A percentile compares a stretch with the other conserved stretches of the same genome.
These are phyloP conservation scores for Xenosphaeropsis pyriputrescens DNA, from an alignment of 2,329 filamentous ascomycete genomes.

Conservation along the genomic window DNA sequence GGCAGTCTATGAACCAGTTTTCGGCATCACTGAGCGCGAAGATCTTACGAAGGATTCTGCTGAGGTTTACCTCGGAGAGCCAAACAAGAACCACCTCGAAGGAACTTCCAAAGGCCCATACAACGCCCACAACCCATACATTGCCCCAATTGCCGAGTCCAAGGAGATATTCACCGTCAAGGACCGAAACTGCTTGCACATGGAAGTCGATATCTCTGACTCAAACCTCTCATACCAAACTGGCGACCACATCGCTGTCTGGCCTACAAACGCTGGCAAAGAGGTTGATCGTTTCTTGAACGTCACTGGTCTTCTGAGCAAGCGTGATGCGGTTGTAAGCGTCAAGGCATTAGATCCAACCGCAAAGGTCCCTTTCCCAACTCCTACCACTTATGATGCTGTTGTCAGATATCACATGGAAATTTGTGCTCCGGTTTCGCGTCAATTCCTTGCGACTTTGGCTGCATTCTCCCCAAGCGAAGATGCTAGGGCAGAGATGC, in stretches of 20 bases:
- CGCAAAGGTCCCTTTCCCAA: conserved; percentile 94
- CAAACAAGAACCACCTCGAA: conserved; percentile 90
- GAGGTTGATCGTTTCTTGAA: conserved; percentile 85
- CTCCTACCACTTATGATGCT: conserved; percentile 90
- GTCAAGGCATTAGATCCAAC: conserved; percentile 90
- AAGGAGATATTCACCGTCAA: conserved; percentile 78
- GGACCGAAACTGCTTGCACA: conserved; percentile 87
- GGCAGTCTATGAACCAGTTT: conserved; percentile 87
- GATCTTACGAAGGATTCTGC: conserved; percentile 59
- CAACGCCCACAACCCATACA: conserved; percentile 94
- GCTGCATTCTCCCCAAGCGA: conserved; percentile 85
- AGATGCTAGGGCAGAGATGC: conserved; percentile 71
- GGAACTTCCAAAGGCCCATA: conserved; percentile 73
- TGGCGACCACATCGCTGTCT: conserved; percentile 91
- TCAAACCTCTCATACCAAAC: conserved; percentile 91
- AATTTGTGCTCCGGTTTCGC: conserved; percentile 86
- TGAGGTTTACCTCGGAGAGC: conserved; percentile 87
- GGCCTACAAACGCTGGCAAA: conserved; percentile 87
- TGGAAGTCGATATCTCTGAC: conserved; percentile 83
- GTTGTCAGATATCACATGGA: conserved; percentile 93
- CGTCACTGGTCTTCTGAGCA: conserved; percentile 59
- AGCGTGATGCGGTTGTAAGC: conserved; percentile 69
- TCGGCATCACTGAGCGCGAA: conserved; percentile 65
- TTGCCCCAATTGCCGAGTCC: conserved; percentile 87
- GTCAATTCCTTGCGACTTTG: conserved; percentile 81